A percentile compares a stretch with the other conserved stretches of the same genome.
Conservation (phyloP, 345 rosid species). For the Theobroma cacao region DNA sequence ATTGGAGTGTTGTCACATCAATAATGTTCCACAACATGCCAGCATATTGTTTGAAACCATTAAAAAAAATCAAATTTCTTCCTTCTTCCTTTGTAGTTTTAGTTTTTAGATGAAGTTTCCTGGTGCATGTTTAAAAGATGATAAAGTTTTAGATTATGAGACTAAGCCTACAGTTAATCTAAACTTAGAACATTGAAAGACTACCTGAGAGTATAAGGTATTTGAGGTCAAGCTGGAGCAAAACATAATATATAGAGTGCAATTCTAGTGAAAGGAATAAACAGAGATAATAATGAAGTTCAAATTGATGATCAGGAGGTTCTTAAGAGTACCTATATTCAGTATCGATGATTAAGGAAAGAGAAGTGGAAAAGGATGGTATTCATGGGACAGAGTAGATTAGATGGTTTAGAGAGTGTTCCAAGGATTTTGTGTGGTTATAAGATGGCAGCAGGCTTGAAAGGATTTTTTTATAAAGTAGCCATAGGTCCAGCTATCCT, state of each 20-base stretch:
- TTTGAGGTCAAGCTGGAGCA: background rate
- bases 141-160: background rate
- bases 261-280: background rate
- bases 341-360: background rate
- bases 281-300: background rate
- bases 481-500: background rate
- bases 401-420: background rate
- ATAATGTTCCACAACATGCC: background rate
- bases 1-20: background rate
- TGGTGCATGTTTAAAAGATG: background rate
- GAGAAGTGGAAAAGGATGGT: background rate
- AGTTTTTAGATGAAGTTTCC: background rate
- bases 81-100: background rate
- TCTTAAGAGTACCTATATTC: background rate
- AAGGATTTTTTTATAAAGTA: background rate
- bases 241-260: background rate
- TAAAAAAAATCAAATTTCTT: background rate
- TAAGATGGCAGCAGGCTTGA: background rate
- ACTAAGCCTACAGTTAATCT: background rate
- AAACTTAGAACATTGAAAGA: background rate
- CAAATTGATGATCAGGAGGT: background rate
- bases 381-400: background rate
- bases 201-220: background rate
- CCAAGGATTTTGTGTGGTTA: background rate
- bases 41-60: background rate